phyloP scores from a whole-genome alignment of 164 flowering plant genomes.

The Santalum album region DNA sequence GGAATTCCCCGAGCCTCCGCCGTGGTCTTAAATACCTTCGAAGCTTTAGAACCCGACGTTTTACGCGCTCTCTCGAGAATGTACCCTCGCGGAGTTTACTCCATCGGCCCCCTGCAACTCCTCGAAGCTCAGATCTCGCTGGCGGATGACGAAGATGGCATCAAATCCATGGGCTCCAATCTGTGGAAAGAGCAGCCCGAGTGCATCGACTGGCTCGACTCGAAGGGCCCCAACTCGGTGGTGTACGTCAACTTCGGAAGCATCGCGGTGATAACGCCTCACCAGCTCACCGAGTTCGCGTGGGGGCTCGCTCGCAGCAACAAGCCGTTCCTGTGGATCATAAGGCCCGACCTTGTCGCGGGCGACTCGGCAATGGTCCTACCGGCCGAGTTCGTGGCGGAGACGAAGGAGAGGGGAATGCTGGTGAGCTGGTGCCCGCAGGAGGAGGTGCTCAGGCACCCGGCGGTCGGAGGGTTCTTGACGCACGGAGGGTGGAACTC shows the following conservation, averaged over 20 bases:
- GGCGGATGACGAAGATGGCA: background rate
- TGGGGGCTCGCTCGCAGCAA: conserved; percentile 37
- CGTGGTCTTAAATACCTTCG: background rate
- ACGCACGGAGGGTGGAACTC: background rate
- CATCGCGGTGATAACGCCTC: conserved; percentile 21
- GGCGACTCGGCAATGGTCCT: conserved; percentile 13
- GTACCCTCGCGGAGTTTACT: conserved; percentile 3
- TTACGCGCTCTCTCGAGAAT: background rate
- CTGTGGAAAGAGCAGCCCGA: conserved; percentile 31
- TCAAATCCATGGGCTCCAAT: conserved; percentile 9
- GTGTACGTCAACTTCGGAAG: conserved; percentile 38
- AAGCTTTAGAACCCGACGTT: background rate
- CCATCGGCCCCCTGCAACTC: background rate
- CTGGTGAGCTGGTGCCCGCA: conserved; percentile 21
- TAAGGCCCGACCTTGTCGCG: conserved; percentile 10
- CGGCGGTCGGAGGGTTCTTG: background rate
- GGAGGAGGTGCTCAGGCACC: background rate
- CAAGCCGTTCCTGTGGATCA: conserved; percentile 20
- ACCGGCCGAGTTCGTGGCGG: conserved; percentile 16
- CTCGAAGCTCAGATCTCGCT: background rate
- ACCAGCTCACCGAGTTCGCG: conserved; percentile 28
- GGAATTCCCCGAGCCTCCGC: background rate
- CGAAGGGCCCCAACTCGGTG: conserved; percentile 16
- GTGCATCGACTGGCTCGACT: conserved; percentile 31
- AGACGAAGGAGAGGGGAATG: conserved; percentile 17